phyloP scores from a whole-genome alignment of 1,284 basidiomycete species.

The Puccinia polysora region DNA sequence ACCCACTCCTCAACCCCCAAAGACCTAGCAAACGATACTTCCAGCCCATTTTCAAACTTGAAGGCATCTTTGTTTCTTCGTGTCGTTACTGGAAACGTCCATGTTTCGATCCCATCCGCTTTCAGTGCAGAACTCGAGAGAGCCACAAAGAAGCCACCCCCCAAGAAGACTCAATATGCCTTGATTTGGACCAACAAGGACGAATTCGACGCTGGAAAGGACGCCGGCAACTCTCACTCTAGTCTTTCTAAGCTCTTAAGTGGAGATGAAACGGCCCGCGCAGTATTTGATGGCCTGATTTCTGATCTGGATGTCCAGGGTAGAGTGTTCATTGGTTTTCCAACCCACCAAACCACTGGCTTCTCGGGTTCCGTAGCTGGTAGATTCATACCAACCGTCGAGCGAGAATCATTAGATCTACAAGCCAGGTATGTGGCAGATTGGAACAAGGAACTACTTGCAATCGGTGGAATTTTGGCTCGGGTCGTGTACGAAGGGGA shows the following conservation, averaged over 20 bases:
- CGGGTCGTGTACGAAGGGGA: slow-evolving; percentile 84
- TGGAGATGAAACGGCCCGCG: slow-evolving; percentile 54
- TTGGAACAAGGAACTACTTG: slow-evolving; percentile 83
- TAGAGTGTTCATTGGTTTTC: slow-evolving; percentile 66
- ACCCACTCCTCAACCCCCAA: slow-evolving; percentile 42
- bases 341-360: slow-evolving; percentile 83
- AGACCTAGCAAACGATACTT: slow-evolving; percentile 10
- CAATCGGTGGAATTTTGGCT: slow-evolving; percentile 69
- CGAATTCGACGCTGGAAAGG: slow-evolving; percentile 65
- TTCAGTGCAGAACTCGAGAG: slow-evolving; percentile 75
- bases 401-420: slow-evolving; percentile 83
- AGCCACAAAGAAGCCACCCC: slow-evolving; percentile 92
- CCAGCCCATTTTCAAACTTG: slow-evolving; percentile 56
- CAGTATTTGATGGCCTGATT: slow-evolving; percentile 53
- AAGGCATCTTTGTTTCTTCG: slow-evolving; percentile 69
- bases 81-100: slow-evolving; percentile 75
- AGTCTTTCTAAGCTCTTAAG: slow-evolving; percentile 49
- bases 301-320: slow-evolving; percentile 58
- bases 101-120: slow-evolving; percentile 68
- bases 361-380: slow-evolving; percentile 86
- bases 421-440: slow-evolving; percentile 53
- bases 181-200: slow-evolving; percentile 88
- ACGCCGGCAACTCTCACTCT: slow-evolving; percentile 63
- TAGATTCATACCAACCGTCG: slow-evolving; percentile 93
- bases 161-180: slow-evolving; percentile 69